phyloP scores from a whole-genome alignment of 164 flowering plant genomes.

The Sextonia rubra region DNA sequence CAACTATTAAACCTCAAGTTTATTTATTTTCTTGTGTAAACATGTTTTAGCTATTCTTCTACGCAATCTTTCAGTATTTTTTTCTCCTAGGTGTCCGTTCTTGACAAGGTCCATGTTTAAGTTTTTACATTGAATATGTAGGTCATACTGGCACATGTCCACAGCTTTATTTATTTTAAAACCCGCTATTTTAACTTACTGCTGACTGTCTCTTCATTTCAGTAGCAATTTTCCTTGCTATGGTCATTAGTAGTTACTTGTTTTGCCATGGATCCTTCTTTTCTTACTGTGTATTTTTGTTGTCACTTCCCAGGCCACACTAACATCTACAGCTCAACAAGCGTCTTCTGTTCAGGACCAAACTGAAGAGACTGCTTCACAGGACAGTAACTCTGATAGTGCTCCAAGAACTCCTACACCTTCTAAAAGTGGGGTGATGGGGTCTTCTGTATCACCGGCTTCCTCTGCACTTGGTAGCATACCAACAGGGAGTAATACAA shows the following conservation, averaged over 20 bases:
- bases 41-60: no score
- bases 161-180: no score
- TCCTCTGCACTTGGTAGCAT: constrained; percentile 20
- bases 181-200: no score
- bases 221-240: background rate
- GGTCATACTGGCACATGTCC: no score
- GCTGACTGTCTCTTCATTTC: background rate
- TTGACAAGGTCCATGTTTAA: no score
- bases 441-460: constrained; percentile 37
- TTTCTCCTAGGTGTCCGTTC: no score
- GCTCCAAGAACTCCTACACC: constrained; percentile 71
- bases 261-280: background rate
- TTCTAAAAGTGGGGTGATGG: constrained; percentile 43
- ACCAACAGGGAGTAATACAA: constrained; percentile 41
- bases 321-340: constrained; percentile 32
- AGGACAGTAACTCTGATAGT: constrained; percentile 60
- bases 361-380: constrained; percentile 63
- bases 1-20: no score
- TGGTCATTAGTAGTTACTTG: background rate
- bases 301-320: constrained; percentile 33
- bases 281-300: background rate
- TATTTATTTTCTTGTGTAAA: no score
- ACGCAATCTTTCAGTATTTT: no score
- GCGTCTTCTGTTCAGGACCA: constrained; percentile 48
- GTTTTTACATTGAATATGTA: no score